phyloP scores from a whole-genome alignment of 2,329 filamentous ascomycete genomes.

The Orbilia javanica region DNA sequence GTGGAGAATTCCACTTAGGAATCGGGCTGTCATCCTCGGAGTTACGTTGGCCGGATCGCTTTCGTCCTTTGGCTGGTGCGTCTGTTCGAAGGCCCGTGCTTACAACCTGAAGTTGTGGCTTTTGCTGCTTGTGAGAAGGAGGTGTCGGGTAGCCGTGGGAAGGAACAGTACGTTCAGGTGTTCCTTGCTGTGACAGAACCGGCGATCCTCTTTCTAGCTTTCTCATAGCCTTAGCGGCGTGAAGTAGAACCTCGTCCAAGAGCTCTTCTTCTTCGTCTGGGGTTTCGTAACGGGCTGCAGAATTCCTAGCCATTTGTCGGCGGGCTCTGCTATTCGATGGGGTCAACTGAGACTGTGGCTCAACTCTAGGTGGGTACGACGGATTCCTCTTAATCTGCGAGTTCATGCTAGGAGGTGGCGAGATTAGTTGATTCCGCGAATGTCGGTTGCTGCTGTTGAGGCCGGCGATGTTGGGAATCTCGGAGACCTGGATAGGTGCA shows the following conservation, averaged over 20 bases:
- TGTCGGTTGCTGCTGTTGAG: constrained; percentile 52
- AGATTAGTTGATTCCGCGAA: constrained; percentile 56
- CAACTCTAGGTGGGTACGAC: constrained; percentile 62
- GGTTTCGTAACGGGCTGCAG: constrained; percentile 85
- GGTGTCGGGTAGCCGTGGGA: constrained; percentile 73
- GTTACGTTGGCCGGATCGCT: constrained; percentile 72
- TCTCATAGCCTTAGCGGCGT: constrained; percentile 67
- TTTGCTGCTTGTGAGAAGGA: constrained; percentile 83
- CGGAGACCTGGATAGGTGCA: constrained; percentile 56
- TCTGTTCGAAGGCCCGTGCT: constrained; percentile 70
- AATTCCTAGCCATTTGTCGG: constrained; percentile 70
- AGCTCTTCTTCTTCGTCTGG: constrained; percentile 97
- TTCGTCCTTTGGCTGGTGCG: constrained; percentile 75
- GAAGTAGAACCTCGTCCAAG: constrained; percentile 77
- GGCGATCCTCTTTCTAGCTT: constrained; percentile 72
- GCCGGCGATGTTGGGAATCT: constrained; percentile 48
- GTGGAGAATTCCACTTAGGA: constrained; percentile 92
- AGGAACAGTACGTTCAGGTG: constrained; percentile 59
- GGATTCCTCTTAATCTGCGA: constrained; percentile 66
- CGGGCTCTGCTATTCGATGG: constrained; percentile 71
- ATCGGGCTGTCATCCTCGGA: constrained; percentile 69
- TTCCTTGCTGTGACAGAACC: constrained; percentile 73
- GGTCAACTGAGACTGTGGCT: constrained; percentile 71
- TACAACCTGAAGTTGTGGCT: constrained; percentile 75
- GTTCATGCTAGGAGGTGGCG: constrained; percentile 64